Evolutionary conservation across 345 rosid species (phyloP).

Genomic region (Arabis alpina): DNA sequence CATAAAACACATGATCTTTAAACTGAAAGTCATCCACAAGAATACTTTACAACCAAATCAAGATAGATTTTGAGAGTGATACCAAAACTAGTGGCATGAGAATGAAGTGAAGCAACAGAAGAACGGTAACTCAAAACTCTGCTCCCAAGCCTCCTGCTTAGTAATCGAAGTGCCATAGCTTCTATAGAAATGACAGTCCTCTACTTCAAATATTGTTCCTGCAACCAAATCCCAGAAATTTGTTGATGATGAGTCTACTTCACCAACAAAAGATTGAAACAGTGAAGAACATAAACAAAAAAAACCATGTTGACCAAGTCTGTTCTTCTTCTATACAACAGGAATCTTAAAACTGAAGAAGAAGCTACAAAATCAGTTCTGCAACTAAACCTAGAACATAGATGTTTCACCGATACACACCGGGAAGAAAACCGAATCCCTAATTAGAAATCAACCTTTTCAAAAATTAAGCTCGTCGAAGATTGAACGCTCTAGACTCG

Average conservation of each 20-base stretch:
- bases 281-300: neutral
- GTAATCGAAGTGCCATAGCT: constrained; percentile 51
- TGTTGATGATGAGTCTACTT: constrained; percentile 11
- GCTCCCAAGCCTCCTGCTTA: constrained; percentile 45
- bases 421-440: neutral
- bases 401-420: constrained; percentile 16
- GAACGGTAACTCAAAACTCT: constrained; percentile 37
- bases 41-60: constrained; percentile 9
- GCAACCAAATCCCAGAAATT: neutral
- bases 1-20: neutral
- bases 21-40: constrained; percentile 5
- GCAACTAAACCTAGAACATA: constrained; percentile 1
- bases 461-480: constrained; percentile 3
- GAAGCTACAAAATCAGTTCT: neutral
- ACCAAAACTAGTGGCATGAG: constrained; percentile 99
- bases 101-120: constrained; percentile 59
- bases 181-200: neutral
- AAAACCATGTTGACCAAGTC: neutral
- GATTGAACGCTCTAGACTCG: neutral
- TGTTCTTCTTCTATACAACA: neutral
- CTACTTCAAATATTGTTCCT: constrained; percentile 23
- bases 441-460: constrained; percentile 7
- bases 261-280: neutral
- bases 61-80: constrained; percentile 13
- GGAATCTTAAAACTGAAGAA: neutral